These are phyloP conservation scores for Dactylorhiza incarnata DNA, from an alignment of 106 monocot species.

Conservation along the genomic window DNA sequence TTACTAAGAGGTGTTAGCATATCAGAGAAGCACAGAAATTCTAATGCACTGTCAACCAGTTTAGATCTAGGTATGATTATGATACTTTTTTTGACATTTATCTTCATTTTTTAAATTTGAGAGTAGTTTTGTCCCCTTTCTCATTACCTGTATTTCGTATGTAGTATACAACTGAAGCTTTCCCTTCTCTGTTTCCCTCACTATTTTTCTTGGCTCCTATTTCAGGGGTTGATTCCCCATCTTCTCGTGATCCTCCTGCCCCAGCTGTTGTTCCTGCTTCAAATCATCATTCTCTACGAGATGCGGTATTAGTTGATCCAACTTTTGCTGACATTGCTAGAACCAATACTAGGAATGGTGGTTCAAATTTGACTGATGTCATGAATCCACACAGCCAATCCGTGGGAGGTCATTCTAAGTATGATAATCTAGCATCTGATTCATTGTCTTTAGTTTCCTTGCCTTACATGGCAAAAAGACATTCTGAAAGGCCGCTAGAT, in stretches of 20 bases:
- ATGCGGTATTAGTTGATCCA: constrained; percentile 40
- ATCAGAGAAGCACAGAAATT: constrained; percentile 52
- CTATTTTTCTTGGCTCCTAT: constrained; percentile 48
- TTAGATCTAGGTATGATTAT: constrained; percentile 87
- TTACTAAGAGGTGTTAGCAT: constrained; percentile 78
- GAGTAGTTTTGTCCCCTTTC: background rate
- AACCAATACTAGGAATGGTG: constrained; percentile 44
- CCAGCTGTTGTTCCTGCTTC: constrained; percentile 55
- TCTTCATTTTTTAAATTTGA: background rate
- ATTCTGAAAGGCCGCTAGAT: constrained; percentile 58
- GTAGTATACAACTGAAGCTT: background rate
- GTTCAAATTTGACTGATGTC: constrained; percentile 41
- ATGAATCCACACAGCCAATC: constrained; percentile 34
- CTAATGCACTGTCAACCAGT: constrained; percentile 60
- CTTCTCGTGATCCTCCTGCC: constrained; percentile 78
- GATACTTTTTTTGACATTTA: constrained; percentile 5
- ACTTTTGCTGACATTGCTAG: constrained; percentile 27
- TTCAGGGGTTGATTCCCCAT: constrained; percentile 94
- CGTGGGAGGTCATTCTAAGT: constrained; percentile 37
- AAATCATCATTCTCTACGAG: constrained; percentile 38
- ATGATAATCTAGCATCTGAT: constrained; percentile 47
- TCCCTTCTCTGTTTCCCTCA: background rate
- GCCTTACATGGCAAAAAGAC: constrained; percentile 37
- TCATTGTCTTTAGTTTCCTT: constrained; percentile 46
- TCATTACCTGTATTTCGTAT: background rate